Evolutionary conservation across 768 basidiomycete species (phyloP).

Genomic region (Favolaschia claudopus): DNA sequence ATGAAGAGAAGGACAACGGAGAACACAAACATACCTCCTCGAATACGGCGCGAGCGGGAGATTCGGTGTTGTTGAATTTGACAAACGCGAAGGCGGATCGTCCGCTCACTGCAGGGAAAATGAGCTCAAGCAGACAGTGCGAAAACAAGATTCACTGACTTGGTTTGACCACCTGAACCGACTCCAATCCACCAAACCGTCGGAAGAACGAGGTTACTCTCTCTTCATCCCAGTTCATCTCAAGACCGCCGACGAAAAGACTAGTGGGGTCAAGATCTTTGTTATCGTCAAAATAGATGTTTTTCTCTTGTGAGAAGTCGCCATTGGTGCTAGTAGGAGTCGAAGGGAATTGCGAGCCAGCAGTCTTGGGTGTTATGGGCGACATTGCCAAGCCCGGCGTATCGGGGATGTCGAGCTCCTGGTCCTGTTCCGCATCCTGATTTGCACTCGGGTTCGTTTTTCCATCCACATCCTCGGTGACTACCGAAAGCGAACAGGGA

Average conservation of each 20-base stretch:
- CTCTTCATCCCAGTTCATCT: slow-evolving; percentile 75
- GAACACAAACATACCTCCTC: slow-evolving; percentile 58
- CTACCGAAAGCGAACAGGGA: slow-evolving; percentile 17
- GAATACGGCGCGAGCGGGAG: slow-evolving; percentile 70
- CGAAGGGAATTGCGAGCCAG: slow-evolving; percentile 54
- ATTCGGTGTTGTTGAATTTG: slow-evolving; percentile 68
- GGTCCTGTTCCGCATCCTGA: slow-evolving; percentile 33
- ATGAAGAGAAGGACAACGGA: neutral
- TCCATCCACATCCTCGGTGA: slow-evolving; percentile 7
- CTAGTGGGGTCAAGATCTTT: slow-evolving; percentile 69
- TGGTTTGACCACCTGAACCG: slow-evolving; percentile 71
- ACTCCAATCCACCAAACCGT: slow-evolving; percentile 70
- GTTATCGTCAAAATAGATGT: slow-evolving; percentile 35
- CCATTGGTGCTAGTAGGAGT: slow-evolving; percentile 54
- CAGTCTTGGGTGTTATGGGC: slow-evolving; percentile 59
- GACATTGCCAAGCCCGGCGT: slow-evolving; percentile 57
- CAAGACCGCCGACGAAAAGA: slow-evolving; percentile 80
- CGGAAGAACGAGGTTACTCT: slow-evolving; percentile 66
- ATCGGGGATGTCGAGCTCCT: slow-evolving; percentile 49
- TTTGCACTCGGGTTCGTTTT: slow-evolving; percentile 12
- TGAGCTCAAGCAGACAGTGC: neutral
- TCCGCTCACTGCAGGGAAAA: slow-evolving; percentile 54
- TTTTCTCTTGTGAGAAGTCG: slow-evolving; percentile 41
- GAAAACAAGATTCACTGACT: slow-evolving; percentile 51
- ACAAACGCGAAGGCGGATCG: slow-evolving; percentile 83